phyloP scores from a whole-genome alignment of 2,329 filamentous ascomycete genomes.

The Fonsecaea multimorphosa region DNA sequence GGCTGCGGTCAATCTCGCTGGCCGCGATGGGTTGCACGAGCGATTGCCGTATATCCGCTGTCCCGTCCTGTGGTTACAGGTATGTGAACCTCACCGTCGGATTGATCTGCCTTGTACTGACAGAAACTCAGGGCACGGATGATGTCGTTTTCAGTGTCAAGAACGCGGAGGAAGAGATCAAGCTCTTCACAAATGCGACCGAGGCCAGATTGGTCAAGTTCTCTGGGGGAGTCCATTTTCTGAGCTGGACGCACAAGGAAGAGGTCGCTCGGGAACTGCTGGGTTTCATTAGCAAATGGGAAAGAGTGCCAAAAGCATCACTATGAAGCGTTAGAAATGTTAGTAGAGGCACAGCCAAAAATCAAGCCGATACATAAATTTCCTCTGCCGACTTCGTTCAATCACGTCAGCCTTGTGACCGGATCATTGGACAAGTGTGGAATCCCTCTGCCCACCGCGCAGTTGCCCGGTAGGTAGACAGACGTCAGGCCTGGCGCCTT shows the following conservation, averaged over 20 bases:
- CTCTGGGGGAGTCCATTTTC: slow-evolving; percentile 57
- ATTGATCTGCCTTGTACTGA: background rate
- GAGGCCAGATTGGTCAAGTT: slow-evolving; percentile 53
- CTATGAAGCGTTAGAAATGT: background rate
- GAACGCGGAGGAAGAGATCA: slow-evolving; percentile 56
- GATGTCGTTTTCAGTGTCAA: slow-evolving; percentile 50
- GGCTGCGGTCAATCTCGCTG: slow-evolving; percentile 56
- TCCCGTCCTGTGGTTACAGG: slow-evolving; percentile 60
- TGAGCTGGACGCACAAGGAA: slow-evolving; percentile 54
- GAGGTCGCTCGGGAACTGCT: slow-evolving; percentile 54
- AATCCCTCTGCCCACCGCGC: too few relatives aligned
- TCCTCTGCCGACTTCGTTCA: too few relatives aligned
- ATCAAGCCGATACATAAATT: background rate
- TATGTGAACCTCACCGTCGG: slow-evolving; percentile 33
- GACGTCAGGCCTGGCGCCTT: too few relatives aligned
- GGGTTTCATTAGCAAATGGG: slow-evolving; percentile 39
- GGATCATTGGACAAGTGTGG: too few relatives aligned
- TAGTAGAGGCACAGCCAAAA: background rate
- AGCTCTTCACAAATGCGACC: slow-evolving; percentile 52
- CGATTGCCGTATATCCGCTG: slow-evolving; percentile 56
- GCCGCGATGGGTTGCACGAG: slow-evolving; percentile 56
- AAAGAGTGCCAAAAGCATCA: slow-evolving; percentile 25
- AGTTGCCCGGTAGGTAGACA: too few relatives aligned
- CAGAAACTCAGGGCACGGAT: slow-evolving; percentile 46
- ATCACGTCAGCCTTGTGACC: too few relatives aligned